These are phyloP conservation scores for Agrocybe chaxingu DNA, from an alignment of 768 basidiomycete species.

Conservation along the genomic window DNA sequence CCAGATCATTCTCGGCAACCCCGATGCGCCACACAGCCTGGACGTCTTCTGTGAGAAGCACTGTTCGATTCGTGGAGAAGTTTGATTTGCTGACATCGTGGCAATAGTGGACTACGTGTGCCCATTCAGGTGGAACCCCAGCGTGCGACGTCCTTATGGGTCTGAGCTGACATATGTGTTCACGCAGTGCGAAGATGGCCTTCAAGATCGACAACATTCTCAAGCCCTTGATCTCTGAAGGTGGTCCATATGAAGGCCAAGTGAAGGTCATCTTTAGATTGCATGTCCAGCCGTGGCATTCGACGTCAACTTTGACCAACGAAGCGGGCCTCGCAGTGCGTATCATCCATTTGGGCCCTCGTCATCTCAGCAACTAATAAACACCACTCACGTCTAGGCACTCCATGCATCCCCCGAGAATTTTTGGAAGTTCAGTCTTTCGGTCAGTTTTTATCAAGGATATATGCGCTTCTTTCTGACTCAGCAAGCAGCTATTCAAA, in stretches of 20 bases:
- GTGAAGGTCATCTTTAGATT: conserved; percentile 70
- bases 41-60: conserved; percentile 66
- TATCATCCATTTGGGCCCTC: neutral
- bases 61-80: neutral
- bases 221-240: conserved; percentile 52
- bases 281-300: conserved; percentile 82
- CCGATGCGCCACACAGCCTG: conserved; percentile 68
- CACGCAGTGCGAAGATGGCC: conserved; percentile 55
- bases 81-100: neutral
- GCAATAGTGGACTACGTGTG: conserved; percentile 81
- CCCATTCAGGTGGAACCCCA: conserved; percentile 60
- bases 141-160: neutral
- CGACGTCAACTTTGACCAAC: conserved; percentile 67
- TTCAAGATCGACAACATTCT: conserved; percentile 57
- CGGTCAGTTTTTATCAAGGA: conserved; percentile 34
- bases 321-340: conserved; percentile 81
- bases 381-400: conserved; percentile 37
- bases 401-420: conserved; percentile 67
- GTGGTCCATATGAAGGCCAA: conserved; percentile 67
- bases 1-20: conserved; percentile 56
- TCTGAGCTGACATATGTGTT: neutral
- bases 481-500: conserved; percentile 60
- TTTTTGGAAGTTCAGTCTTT: conserved; percentile 77
- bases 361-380: neutral
- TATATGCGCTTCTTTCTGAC: neutral